Conservation (phyloP, 257 asterid genomes). For the Forsythia viridissima region DNA sequence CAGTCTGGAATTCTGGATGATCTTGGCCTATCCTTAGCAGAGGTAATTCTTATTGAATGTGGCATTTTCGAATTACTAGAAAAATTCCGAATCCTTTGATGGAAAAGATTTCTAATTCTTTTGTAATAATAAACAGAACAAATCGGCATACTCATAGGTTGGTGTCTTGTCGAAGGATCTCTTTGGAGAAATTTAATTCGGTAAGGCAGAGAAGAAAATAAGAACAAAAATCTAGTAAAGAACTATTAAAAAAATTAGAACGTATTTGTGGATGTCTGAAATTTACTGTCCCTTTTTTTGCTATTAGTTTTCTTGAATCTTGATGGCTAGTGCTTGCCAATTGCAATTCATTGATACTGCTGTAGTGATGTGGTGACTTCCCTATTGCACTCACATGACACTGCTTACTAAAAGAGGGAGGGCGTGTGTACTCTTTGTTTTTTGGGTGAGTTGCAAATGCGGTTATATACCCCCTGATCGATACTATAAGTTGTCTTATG, state of each 20-base stretch:
- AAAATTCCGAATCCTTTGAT: no score
- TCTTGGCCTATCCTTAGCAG: slow-evolving; percentile 63
- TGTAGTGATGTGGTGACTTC: neutral
- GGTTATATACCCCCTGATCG: no score
- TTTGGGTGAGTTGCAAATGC: no score
- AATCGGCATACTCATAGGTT: neutral
- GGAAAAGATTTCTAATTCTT: no score
- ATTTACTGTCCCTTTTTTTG: no score
- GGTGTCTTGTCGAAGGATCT: neutral
- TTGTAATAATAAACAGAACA: neutral
- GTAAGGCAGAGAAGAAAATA: no score
- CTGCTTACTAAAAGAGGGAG: no score
- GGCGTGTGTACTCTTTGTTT: no score
- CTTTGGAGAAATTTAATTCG: neutral
- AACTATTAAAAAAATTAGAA: neutral
- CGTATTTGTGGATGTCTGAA: no score
- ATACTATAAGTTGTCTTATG: no score
- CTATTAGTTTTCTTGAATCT: no score
- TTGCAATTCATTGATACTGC: neutral
- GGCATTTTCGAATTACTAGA: neutral
- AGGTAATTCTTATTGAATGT: slow-evolving; percentile 40
- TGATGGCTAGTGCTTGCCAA: neutral
- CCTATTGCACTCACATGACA: neutral
- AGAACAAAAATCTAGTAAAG: neutral
- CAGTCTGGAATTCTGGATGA: slow-evolving; percentile 70